phyloP scores from a whole-genome alignment of 148 eudicot genomes.

The Rhododendron henanense region DNA sequence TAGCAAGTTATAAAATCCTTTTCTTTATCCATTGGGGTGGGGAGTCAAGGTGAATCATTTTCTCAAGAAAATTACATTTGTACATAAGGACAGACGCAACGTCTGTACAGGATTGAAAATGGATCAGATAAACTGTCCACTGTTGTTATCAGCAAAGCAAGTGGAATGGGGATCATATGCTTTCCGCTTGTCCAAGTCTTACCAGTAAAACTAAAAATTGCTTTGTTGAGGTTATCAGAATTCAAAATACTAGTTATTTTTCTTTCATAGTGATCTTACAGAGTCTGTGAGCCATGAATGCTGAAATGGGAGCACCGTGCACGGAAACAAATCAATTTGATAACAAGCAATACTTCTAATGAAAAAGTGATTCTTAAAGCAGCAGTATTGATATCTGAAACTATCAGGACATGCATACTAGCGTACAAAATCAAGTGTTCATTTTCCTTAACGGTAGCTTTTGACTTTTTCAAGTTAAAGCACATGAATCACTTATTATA shows the following conservation, averaged over 20 bases:
- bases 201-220: background rate
- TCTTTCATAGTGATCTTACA: background rate
- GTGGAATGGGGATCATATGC: background rate
- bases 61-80: background rate
- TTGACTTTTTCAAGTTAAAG: background rate
- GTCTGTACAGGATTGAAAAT: background rate
- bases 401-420: background rate
- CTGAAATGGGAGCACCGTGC: background rate
- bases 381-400: background rate
- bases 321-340: background rate
- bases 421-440: background rate
- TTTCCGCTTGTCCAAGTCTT: background rate
- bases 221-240: background rate
- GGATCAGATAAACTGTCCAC: background rate
- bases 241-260: background rate
- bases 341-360: background rate
- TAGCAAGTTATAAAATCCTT: background rate
- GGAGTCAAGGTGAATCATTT: background rate
- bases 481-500: background rate
- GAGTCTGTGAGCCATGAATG: background rate
- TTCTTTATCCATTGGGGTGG: background rate
- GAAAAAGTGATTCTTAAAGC: background rate
- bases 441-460: background rate
- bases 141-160: background rate
- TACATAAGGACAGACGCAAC: background rate